Conservation (phyloP, 2,329 filamentous ascomycete genomes). For the Metarhizium rileyi region DNA sequence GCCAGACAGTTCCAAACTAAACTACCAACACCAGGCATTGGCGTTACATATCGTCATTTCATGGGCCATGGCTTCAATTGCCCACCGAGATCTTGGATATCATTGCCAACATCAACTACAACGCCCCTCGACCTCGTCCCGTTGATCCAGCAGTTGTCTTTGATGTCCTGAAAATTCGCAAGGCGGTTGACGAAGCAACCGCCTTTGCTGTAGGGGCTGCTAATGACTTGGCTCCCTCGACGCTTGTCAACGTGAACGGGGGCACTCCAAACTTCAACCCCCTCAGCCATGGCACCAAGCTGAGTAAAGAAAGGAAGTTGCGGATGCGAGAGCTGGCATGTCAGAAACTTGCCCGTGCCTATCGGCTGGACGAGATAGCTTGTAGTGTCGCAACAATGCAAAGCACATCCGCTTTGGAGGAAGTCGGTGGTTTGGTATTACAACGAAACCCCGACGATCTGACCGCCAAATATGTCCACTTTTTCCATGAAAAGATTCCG, state of each 20-base stretch:
- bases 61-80: constrained; percentile 75
- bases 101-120: constrained; percentile 71
- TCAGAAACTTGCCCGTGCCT: constrained; percentile 67
- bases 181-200: constrained; percentile 70
- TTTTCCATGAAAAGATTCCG: constrained; percentile 85
- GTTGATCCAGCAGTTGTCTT: constrained; percentile 76
- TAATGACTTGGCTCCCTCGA: constrained; percentile 59
- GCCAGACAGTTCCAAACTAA: not conserved
- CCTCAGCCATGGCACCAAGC: constrained; percentile 43
- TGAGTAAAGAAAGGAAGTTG: constrained; percentile 68
- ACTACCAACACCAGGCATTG: constrained; percentile 57
- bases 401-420: constrained; percentile 64
- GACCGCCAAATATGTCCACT: constrained; percentile 82
- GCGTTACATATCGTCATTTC: constrained; percentile 75
- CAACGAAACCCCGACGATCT: constrained; percentile 56
- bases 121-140: constrained; percentile 62
- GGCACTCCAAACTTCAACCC: constrained; percentile 12
- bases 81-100: constrained; percentile 70
- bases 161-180: constrained; percentile 74
- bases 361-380: constrained; percentile 73
- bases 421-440: constrained; percentile 64
- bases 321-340: constrained; percentile 74
- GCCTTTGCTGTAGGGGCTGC: constrained; percentile 68
- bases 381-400: constrained; percentile 80
- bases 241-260: constrained; percentile 46